These are phyloP conservation scores for Nicotiana undulata DNA, from an alignment of 257 asterid genomes.

Conservation along the genomic window DNA sequence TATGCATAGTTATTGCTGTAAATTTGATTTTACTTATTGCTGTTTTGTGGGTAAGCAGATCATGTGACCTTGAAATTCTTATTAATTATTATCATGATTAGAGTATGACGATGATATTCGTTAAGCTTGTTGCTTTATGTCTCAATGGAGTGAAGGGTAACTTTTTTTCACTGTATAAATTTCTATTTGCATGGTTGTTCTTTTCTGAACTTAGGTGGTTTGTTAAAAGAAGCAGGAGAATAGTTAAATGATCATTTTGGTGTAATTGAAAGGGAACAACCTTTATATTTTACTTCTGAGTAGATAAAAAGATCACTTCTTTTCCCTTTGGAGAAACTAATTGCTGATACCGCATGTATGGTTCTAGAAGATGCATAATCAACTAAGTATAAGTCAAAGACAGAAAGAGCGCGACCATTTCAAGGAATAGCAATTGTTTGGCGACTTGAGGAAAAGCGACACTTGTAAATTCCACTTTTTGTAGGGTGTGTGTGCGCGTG, in stretches of 20 bases:
- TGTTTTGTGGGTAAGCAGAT: background rate
- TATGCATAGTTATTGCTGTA: background rate
- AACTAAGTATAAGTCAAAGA: background rate
- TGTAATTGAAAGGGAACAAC: background rate
- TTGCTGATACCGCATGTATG: background rate
- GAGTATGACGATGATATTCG: background rate
- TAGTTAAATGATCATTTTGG: background rate
- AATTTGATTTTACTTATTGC: background rate
- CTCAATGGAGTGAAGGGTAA: background rate
- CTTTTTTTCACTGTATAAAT: background rate
- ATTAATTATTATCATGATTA: background rate
- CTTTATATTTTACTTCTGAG: background rate
- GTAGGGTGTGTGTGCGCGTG: background rate
- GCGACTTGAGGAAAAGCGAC: background rate
- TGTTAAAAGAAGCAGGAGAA: background rate
- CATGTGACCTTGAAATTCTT: background rate
- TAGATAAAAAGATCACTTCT: background rate
- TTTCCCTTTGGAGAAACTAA: background rate
- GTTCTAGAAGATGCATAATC: background rate
- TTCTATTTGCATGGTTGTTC: background rate
- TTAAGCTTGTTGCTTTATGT: background rate
- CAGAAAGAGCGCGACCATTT: background rate
- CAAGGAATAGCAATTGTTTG: background rate
- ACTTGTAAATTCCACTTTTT: background rate
- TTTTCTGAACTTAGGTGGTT: background rate